Conservation (phyloP, 306 rosid genomes). For the Trifolium pratense region DNA sequence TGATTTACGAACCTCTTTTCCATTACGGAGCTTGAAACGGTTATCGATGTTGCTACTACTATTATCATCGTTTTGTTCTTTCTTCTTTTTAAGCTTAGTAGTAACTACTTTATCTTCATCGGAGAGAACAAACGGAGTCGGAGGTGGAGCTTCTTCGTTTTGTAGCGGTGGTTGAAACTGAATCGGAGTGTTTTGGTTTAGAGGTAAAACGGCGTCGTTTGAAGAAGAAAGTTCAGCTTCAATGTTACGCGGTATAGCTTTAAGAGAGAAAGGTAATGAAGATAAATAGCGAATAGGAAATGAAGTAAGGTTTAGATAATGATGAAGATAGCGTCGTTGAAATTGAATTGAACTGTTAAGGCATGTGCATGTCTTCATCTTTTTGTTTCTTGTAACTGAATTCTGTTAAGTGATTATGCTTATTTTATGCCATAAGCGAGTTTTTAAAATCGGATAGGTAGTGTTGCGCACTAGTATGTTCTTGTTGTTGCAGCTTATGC, state of each 20-base stretch:
- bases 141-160: neutral
- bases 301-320: constrained; percentile 4
- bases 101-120: constrained; percentile 44
- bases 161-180: constrained; percentile 9
- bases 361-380: constrained; percentile 49
- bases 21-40: constrained; percentile 84
- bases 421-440: too few species aligned
- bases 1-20: constrained; percentile 63
- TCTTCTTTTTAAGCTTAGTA: constrained; percentile 56
- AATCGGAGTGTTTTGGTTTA: constrained; percentile 26
- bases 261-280: neutral
- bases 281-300: constrained; percentile 41
- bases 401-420: neutral
- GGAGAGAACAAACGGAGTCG: neutral
- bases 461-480: too few species aligned
- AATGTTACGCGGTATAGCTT: constrained; percentile 43
- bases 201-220: constrained; percentile 38
- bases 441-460: too few species aligned
- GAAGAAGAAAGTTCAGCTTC: constrained; percentile 21
- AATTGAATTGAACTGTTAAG: constrained; percentile 41
- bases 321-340: constrained; percentile 28
- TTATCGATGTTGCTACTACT: constrained; percentile 39
- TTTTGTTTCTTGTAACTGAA: neutral
- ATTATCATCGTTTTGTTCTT: constrained; percentile 45
- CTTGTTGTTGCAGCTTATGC: too few species aligned